Evolutionary conservation across 192 early-diverging fungal species (phyloP), one percentile per base, ranked within the genome.

Genomic region (Pilaira anomala): DNA sequence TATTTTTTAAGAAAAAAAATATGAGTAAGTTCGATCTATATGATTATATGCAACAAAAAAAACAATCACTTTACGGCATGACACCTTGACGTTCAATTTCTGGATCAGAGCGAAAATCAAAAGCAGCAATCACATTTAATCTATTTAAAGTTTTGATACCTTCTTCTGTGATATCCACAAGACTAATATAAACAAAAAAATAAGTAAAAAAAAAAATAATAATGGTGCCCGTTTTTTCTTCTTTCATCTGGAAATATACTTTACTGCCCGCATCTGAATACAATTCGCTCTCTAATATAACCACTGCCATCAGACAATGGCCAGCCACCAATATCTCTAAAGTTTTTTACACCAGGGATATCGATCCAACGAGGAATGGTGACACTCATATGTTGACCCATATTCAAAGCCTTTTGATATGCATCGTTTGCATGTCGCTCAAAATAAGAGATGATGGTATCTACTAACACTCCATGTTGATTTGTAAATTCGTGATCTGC

Each of bases 241-340:
- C 21, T 22, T 42, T 42, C 25, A 6, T 40, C 56, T 14, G 63
- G n/a, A 45, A 50, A 22, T 60, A 62, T 13, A 29, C 56, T 24
- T 65, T 77, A 83, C 78, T 83, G 73, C 22, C 78, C 80, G 45
- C 78, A 76, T 42, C 80, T 68, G 54, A 80, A 83, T 13, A 83
- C 69, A 21, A 76, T 57, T 19, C 80, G 63, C 21, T 76, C 73
- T 7, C 78, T 75, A 50, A 83, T 75, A 57, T 83, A 78, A 40
- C 67, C 78, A 11, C 61, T 68, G 16, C 76, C 78, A 60, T 76
- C 73, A 9, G 69, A 69, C 8, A 82, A 57, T 52, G 78, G 70
- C 63, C 76, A 82, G 36, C 81, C 81, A 49, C 83, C 83, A 18
- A 85, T 58, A 60, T 80, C 81, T 53, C 83, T 71, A 60, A 85